Percentiles rank a stretch among this genome's conserved stretches.
phyloP scores from a whole-genome alignment of 129 eudicot genomes.

The Dittrichia graveolens region DNA sequence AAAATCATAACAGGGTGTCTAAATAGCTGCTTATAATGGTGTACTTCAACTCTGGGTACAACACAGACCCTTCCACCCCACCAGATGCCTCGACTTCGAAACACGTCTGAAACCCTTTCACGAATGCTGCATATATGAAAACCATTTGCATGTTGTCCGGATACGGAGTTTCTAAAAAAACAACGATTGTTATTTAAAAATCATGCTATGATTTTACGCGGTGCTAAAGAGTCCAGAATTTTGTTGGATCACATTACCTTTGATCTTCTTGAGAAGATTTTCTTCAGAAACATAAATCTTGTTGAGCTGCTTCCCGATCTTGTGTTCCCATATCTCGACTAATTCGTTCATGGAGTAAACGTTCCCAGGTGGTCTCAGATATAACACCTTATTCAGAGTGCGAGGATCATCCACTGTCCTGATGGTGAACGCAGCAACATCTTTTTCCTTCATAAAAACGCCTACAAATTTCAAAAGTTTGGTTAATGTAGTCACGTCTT shows the following conservation, averaged over 20 bases:
- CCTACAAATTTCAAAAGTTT: slow-evolving; percentile 36
- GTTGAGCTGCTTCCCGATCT: slow-evolving; percentile 66
- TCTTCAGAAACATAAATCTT: slow-evolving; percentile 62
- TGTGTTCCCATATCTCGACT: slow-evolving; percentile 73
- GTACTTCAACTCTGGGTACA: slow-evolving; percentile 71
- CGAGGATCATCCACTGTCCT: slow-evolving; percentile 82
- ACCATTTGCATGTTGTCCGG: slow-evolving; percentile 78
- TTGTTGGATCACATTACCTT: slow-evolving; percentile 45
- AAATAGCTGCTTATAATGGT: slow-evolving; percentile 62
- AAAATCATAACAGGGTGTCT: slow-evolving; percentile 54
- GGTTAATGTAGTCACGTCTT: too few relatives aligned
- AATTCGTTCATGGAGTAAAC: slow-evolving; percentile 75
- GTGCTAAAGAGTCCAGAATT: neutral
- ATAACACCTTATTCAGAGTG: slow-evolving; percentile 61
- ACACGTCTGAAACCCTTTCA: slow-evolving; percentile 83
- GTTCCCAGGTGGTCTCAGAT: slow-evolving; percentile 83
- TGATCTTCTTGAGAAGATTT: slow-evolving; percentile 67
- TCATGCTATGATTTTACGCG: neutral
- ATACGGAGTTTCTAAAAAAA: slow-evolving; percentile 64
- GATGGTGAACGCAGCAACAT: slow-evolving; percentile 83
- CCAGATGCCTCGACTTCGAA: slow-evolving; percentile 60
- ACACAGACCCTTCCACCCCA: slow-evolving; percentile 74
- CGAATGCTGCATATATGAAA: slow-evolving; percentile 76
- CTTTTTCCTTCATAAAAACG: slow-evolving; percentile 74
- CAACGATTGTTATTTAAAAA: neutral